phyloP scores from a whole-genome alignment of 768 basidiomycete genomes.

The Termitomyces sp. region DNA sequence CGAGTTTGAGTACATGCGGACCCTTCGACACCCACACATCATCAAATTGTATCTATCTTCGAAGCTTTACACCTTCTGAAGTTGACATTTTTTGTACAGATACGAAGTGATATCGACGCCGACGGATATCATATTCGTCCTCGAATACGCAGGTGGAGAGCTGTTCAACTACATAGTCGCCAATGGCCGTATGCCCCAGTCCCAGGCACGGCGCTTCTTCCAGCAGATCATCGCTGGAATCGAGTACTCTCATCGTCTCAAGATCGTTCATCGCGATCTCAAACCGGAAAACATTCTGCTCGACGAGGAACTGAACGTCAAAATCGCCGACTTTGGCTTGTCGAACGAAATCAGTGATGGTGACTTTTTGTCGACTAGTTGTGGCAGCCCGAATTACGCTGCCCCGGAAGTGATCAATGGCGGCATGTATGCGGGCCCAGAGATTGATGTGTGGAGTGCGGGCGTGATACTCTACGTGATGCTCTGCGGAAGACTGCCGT shows the following conservation, averaged over 20 bases:
- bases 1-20: slow-evolving; percentile 96
- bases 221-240: slow-evolving; percentile 98
- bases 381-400: slow-evolving; percentile 98
- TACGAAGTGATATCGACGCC: slow-evolving; percentile 91
- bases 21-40: slow-evolving; percentile 93
- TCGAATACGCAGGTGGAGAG: slow-evolving; percentile 95
- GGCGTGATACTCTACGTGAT: slow-evolving; percentile 99
- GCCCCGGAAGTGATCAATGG: slow-evolving; percentile 98
- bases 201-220: slow-evolving; percentile 89
- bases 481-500: slow-evolving; percentile 92
- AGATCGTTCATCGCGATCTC: slow-evolving; percentile 97
- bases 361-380: slow-evolving; percentile 94
- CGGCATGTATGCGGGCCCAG: slow-evolving; percentile 92
- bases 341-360: slow-evolving; percentile 96
- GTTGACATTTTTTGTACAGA: slow-evolving; percentile 31
- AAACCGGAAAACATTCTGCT: slow-evolving; percentile 96
- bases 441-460: slow-evolving; percentile 98
- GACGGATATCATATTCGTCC: slow-evolving; percentile 96
- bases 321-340: slow-evolving; percentile 99
- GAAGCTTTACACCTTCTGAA: slow-evolving; percentile 9
- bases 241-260: slow-evolving; percentile 93
- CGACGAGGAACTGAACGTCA: slow-evolving; percentile 84
- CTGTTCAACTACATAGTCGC: slow-evolving; percentile 97
- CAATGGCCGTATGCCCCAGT: slow-evolving; percentile 89
- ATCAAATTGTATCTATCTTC: slow-evolving; percentile 79